These are phyloP conservation scores for Phytophthora foliorum DNA, from an alignment of 352 stramenopile species.

Conservation along the genomic window DNA sequence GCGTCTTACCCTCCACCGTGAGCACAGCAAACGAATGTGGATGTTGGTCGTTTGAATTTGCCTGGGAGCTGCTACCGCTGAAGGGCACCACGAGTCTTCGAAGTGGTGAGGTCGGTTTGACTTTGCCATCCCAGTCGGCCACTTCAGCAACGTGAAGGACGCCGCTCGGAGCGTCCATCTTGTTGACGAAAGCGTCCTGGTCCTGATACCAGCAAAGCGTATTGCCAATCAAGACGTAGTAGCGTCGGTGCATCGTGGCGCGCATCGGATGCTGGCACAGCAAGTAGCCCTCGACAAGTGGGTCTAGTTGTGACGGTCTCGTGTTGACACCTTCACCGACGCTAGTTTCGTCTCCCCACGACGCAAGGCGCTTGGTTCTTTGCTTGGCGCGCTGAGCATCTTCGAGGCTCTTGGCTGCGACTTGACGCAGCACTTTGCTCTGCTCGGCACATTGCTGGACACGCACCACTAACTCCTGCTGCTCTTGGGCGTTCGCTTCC, in stretches of 20 bases:
- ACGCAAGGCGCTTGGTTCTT: slow-evolving; percentile 54
- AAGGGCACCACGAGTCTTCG: slow-evolving; percentile 34
- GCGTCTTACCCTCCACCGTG: slow-evolving; percentile 76
- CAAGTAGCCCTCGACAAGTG: slow-evolving; percentile 77
- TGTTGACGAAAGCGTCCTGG: slow-evolving; percentile 62
- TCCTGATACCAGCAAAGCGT: slow-evolving; percentile 87
- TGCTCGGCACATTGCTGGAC: slow-evolving; percentile 47
- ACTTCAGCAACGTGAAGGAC: slow-evolving; percentile 76
- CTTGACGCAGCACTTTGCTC: slow-evolving; percentile 51
- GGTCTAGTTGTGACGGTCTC: slow-evolving; percentile 67
- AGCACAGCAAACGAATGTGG: slow-evolving; percentile 65
- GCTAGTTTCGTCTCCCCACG: slow-evolving; percentile 51
- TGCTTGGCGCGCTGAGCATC: slow-evolving; percentile 72
- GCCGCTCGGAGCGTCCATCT: slow-evolving; percentile 59
- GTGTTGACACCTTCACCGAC: slow-evolving; percentile 12
- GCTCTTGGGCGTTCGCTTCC: slow-evolving; percentile 28
- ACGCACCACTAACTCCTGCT: slow-evolving; percentile 36
- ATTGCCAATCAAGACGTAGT: slow-evolving; percentile 84
- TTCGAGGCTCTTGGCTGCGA: slow-evolving; percentile 57
- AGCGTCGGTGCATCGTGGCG: slow-evolving; percentile 74
- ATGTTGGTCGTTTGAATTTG: slow-evolving; percentile 43
- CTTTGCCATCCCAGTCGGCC: slow-evolving; percentile 71
- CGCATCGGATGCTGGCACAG: slow-evolving; percentile 72
- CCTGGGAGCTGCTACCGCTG: slow-evolving; percentile 41
- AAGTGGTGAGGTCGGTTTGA: slow-evolving; percentile 39